Percentiles rank a stretch among this genome's conserved stretches.
These are phyloP conservation scores for Leccinum boreale DNA, from an alignment of 768 basidiomycete species.

Conservation along the genomic window DNA sequence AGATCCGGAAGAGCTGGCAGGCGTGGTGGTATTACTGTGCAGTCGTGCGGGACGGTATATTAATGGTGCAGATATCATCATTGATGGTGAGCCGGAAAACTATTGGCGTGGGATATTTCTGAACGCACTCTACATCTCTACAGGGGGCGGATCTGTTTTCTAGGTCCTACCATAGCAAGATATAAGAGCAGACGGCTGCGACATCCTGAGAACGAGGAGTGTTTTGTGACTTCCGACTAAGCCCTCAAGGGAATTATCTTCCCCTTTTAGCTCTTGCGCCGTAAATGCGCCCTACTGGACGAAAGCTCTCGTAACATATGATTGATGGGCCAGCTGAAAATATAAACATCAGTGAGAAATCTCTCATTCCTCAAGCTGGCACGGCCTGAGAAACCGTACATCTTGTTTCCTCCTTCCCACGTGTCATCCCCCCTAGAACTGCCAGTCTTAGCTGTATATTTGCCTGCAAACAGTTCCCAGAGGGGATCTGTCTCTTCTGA, in stretches of 20 bases:
- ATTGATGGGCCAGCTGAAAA: neutral
- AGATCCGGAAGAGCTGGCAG: conserved; percentile 37
- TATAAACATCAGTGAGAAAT: neutral
- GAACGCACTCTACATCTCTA: neutral
- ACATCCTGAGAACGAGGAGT: neutral
- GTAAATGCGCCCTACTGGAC: neutral
- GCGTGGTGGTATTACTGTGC: conserved; percentile 38
- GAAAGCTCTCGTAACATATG: neutral
- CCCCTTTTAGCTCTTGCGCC: neutral
- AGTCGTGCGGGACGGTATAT: conserved; percentile 43
- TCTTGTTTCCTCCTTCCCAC: neutral
- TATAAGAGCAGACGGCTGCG: neutral
- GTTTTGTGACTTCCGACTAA: neutral
- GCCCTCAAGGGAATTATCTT: no score
- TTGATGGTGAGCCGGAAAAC: conserved; percentile 37
- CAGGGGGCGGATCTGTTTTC: conserved; percentile 24
- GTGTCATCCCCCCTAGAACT: neutral
- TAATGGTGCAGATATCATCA: conserved; percentile 39
- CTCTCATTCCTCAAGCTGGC: neutral
- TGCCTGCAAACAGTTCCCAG: neutral
- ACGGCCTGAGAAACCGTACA: neutral
- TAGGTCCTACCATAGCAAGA: conserved; percentile 1
- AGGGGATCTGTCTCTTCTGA: neutral
- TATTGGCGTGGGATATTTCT: neutral
- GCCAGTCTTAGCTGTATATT: neutral